Evolutionary conservation across 345 rosid species (phyloP), one percentile per base, ranked within the genome.

Genomic region (Arabidopsis suecica): DNA sequence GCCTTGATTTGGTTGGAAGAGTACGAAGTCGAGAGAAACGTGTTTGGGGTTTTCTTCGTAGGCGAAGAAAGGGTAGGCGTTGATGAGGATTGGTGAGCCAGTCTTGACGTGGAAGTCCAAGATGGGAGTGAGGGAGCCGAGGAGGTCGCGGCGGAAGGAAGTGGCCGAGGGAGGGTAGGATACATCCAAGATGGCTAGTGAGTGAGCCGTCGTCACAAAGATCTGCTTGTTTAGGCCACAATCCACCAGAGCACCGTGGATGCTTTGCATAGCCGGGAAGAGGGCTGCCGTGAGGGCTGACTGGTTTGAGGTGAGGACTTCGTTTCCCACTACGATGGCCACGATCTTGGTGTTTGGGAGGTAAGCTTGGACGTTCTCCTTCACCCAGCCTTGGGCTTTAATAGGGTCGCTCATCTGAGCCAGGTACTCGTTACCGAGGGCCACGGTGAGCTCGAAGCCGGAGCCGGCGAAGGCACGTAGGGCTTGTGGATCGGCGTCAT

Each of bases 1-100:
- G n/a, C 97, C 97, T 10, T 86, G 86, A 69, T 84, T 88, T 25
- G 93, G 83, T 69, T 93, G 93, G 73, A 95, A 95, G 50, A 96
- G 88, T 3, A 87, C 99, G 69, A 85, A 96, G 55, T 96, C 93
- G 8, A 96, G 70, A 4, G 90, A 63, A 9, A 96, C 83, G 71
- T 88, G 90, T 60, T 86, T 88, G 0, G 99, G 97, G 69, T 77
- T 90, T 4, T 12, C 90, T 74, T 89, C 90, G 86, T 91, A 96
- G 2, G 99, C 99, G 51, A 96, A 93, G 82, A 84, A 96, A 33
- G 99, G 99, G 76, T 96, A 96, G 18, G 97, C 97, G 40, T 96
- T 96, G 79, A 96, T 91, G 75, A 93, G 66, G 55, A 96, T 91
- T 0, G 97, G 91, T 1, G 98, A 90, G 33, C 90, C 91, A 0